Conservation (phyloP, 2,329 filamentous ascomycete genomes). For the Hymenoscyphus albidus region DNA sequence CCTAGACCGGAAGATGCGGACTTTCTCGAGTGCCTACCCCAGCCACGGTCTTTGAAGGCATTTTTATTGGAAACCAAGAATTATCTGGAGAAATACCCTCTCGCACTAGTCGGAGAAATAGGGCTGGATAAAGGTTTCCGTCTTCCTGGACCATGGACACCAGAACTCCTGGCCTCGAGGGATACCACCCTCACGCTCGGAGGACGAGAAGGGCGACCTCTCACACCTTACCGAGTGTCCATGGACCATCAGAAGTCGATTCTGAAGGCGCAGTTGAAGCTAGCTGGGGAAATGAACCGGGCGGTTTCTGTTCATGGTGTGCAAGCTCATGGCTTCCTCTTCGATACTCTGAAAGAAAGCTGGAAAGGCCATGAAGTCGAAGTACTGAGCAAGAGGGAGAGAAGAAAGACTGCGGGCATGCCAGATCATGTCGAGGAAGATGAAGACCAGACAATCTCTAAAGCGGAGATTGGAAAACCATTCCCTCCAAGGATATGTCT, state of each 20-base stretch:
- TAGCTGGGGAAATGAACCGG: constrained; percentile 67
- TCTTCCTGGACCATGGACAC: constrained; percentile 58
- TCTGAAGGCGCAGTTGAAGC: constrained; percentile 62
- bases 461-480: constrained; percentile 46
- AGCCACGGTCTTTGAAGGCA: constrained; percentile 55
- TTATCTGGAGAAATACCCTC: constrained; percentile 54
- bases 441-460: constrained; percentile 36
- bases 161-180: constrained; percentile 38
- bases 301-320: constrained; percentile 74
- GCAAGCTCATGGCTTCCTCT: constrained; percentile 54
- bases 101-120: constrained; percentile 71
- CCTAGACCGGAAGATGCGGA: constrained; percentile 47
- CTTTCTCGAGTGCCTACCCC: constrained; percentile 50
- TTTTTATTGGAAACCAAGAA: constrained; percentile 54
- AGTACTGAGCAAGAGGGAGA: constrained; percentile 57
- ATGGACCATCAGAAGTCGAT: constrained; percentile 66
- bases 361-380: constrained; percentile 69
- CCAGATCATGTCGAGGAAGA: constrained; percentile 31
- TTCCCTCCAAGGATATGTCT: constrained; percentile 89
- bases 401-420: constrained; percentile 43
- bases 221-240: constrained; percentile 65
- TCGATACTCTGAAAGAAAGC: constrained; percentile 58
- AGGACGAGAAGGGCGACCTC: constrained; percentile 62
- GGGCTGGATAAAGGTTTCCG: constrained; percentile 75
- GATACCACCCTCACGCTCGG: constrained; percentile 59